Conservation (phyloP, 1,284 basidiomycete genomes). For the Cryptococcus maquisensis region DNA sequence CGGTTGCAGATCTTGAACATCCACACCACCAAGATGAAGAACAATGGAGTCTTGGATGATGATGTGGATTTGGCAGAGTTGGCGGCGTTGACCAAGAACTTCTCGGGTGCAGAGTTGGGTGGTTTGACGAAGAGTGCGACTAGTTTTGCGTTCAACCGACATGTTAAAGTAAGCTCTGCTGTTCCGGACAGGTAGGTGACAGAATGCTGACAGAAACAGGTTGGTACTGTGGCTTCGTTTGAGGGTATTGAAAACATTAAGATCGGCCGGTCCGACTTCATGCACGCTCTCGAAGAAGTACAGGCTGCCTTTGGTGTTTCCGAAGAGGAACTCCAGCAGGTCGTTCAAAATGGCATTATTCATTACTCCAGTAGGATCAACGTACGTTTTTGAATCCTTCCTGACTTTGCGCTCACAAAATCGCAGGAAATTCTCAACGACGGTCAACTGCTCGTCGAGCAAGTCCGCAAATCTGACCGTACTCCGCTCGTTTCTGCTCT, state of each 20-base stretch:
- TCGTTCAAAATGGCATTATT: conserved; percentile 96
- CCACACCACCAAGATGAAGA: conserved; percentile 91
- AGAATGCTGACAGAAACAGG: conserved; percentile 44
- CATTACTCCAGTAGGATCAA: conserved; percentile 75
- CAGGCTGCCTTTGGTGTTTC: conserved; percentile 96
- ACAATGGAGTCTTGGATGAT: conserved; percentile 80
- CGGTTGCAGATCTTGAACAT: conserved; percentile 92
- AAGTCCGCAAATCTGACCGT: conserved; percentile 83
- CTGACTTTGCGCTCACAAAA: conserved; percentile 1
- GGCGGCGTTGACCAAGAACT: conserved; percentile 88
- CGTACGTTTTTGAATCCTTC: conserved; percentile 12
- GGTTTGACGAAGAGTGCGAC: conserved; percentile 98
- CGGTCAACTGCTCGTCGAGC: conserved; percentile 89
- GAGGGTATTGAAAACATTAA: conserved; percentile 92
- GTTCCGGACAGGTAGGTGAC: not conserved
- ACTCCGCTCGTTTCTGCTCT: conserved; percentile 90
- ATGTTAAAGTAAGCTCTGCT: conserved; percentile 67
- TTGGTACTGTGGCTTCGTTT: conserved; percentile 94
- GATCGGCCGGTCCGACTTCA: conserved; percentile 83
- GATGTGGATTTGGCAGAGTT: conserved; percentile 86
- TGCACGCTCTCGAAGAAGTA: conserved; percentile 89
- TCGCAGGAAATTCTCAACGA: conserved; percentile 76
- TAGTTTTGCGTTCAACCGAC: conserved; percentile 94
- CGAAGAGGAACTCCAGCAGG: conserved; percentile 90
- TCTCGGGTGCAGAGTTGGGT: conserved; percentile 93